A percentile compares a stretch with the other conserved stretches of the same genome.
These are phyloP conservation scores for Amanita muscaria DNA, from an alignment of 768 basidiomycete genomes.

Conservation along the genomic window DNA sequence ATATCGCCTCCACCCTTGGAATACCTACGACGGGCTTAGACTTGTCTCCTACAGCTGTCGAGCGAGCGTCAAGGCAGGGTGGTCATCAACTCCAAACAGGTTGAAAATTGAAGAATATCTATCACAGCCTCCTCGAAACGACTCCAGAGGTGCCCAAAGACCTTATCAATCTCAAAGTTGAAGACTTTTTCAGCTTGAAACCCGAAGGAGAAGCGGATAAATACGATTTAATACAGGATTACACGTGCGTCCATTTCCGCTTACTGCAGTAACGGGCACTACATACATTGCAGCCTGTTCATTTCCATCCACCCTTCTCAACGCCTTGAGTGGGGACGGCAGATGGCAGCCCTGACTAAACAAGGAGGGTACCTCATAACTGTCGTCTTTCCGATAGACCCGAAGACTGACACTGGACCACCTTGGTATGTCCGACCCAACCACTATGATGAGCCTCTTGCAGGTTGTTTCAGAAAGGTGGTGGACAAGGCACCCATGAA, in stretches of 20 bases:
- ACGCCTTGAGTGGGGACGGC: constrained; percentile 46
- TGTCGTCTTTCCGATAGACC: constrained; percentile 48
- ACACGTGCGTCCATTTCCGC: constrained; percentile 35
- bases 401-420: constrained; percentile 40
- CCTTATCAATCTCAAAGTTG: constrained; percentile 30
- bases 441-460: constrained; percentile 44
- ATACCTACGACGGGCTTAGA: constrained; percentile 50
- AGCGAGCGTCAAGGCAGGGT: constrained; percentile 35
- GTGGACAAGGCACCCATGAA: constrained; percentile 40
- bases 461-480: constrained; percentile 42
- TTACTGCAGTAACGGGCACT: no score
- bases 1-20: constrained; percentile 40
- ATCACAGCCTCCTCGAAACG: not conserved
- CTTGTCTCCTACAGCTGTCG: constrained; percentile 45
- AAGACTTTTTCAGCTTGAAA: constrained; percentile 47
- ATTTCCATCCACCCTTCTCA: constrained; percentile 53
- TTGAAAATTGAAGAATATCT: not conserved
- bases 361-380: constrained; percentile 60
- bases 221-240: constrained; percentile 58
- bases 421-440: constrained; percentile 53
- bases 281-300: constrained; percentile 53
- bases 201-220: constrained; percentile 16
- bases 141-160: constrained; percentile 15
- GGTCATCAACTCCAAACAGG: not conserved
- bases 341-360: constrained; percentile 48